A percentile compares a stretch with the other conserved stretches of the same genome.
phyloP scores from a whole-genome alignment of 768 basidiomycete genomes.

The Pulveroboletus sp. region DNA sequence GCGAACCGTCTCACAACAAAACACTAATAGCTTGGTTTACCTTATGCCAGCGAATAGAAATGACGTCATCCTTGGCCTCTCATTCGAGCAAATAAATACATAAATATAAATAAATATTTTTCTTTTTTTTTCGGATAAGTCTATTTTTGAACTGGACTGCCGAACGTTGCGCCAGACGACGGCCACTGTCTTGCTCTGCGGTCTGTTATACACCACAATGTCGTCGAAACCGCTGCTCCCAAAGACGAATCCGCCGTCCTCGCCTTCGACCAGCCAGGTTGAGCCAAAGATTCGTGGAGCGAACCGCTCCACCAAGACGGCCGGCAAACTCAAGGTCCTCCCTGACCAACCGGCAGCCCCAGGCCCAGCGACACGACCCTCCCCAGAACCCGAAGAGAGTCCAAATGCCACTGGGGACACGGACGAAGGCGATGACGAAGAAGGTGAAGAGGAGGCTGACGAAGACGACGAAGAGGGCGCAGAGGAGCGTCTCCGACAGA shows the following conservation, averaged over 20 bases:
- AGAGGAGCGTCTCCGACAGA: conserved; percentile 60
- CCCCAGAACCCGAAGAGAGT: conserved; percentile 37
- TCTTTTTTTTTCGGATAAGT: not conserved
- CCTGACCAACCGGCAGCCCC: conserved; percentile 73
- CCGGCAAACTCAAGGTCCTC: conserved; percentile 83
- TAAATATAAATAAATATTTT: not conserved
- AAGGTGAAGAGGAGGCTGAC: conserved; percentile 50
- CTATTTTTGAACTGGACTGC: conserved; percentile 11
- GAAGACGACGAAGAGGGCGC: conserved; percentile 50
- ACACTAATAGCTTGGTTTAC: not conserved
- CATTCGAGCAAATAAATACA: not conserved
- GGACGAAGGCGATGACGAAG: conserved; percentile 68
- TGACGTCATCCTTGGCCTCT: no score
- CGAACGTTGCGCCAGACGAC: conserved; percentile 12
- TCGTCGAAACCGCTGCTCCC: conserved; percentile 30
- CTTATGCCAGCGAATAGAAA: no score
- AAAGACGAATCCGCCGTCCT: conserved; percentile 22
- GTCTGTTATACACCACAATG: conserved; percentile 8
- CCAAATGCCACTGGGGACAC: conserved; percentile 52
- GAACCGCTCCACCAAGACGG: conserved; percentile 74
- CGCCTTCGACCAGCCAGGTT: conserved; percentile 5
- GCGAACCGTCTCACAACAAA: not conserved
- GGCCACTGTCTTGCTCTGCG: conserved; percentile 5
- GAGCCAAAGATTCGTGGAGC: conserved; percentile 65
- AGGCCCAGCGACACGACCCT: conserved; percentile 27